Percentiles rank a stretch among this genome's conserved stretches.
These are phyloP conservation scores for Strobilomyces confusus DNA, from an alignment of 768 basidiomycete species.

Conservation along the genomic window DNA sequence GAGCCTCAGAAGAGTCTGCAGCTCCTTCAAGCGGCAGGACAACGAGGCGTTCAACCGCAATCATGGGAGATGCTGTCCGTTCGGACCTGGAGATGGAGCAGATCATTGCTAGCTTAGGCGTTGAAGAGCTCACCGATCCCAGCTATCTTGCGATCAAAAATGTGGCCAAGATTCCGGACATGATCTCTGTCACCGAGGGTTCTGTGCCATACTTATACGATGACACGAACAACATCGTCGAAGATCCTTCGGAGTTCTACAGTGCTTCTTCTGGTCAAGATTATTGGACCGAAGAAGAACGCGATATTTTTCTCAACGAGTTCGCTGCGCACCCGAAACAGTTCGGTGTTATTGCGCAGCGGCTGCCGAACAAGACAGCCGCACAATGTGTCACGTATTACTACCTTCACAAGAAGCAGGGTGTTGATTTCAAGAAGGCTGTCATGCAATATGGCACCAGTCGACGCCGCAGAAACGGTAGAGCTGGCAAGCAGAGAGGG, in stretches of 20 bases:
- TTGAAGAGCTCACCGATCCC: slow-evolving; percentile 91
- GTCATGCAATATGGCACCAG: slow-evolving; percentile 62
- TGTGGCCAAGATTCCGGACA: slow-evolving; percentile 85
- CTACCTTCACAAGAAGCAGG: slow-evolving; percentile 89
- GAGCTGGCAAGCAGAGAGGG: slow-evolving; percentile 73
- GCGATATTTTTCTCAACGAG: slow-evolving; percentile 69
- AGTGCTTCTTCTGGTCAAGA: slow-evolving; percentile 67
- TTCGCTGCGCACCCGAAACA: slow-evolving; percentile 89
- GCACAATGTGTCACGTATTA: slow-evolving; percentile 91
- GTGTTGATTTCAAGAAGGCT: slow-evolving; percentile 80
- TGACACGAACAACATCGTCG: slow-evolving; percentile 80
- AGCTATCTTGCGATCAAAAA: slow-evolving; percentile 82
- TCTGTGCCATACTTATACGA: slow-evolving; percentile 65
- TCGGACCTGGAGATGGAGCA: slow-evolving; percentile 97
- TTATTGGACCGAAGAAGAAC: slow-evolving; percentile 87
- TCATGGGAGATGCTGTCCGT: slow-evolving; percentile 81
- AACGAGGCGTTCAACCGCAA: slow-evolving; percentile 68
- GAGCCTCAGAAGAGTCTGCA: slow-evolving; percentile 36
- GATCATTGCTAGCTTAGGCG: slow-evolving; percentile 90
- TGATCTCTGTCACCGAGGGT: slow-evolving; percentile 69
- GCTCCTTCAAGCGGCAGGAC: slow-evolving; percentile 49
- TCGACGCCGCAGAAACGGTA: slow-evolving; percentile 56
- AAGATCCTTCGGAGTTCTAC: slow-evolving; percentile 76
- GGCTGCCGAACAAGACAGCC: slow-evolving; percentile 78
- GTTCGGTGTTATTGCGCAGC: slow-evolving; percentile 86